These are phyloP conservation scores for Leptomonas seymouri DNA, from an alignment of 208 protist species.

Conservation along the genomic window DNA sequence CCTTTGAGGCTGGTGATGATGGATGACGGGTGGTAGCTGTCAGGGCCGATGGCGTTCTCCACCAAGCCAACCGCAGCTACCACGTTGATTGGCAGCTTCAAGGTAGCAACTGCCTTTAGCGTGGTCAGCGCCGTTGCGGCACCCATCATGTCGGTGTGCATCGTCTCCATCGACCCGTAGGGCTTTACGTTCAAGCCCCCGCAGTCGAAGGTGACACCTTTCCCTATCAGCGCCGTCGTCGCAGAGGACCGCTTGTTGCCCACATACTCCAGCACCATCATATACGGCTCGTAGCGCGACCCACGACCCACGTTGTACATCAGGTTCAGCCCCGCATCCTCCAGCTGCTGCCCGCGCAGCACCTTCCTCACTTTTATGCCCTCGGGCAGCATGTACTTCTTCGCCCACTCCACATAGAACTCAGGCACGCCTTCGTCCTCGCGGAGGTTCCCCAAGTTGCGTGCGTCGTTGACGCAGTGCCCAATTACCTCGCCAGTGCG, in stretches of 20 bases:
- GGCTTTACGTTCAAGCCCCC: slow-evolving; percentile 93
- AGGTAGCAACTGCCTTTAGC: slow-evolving; percentile 67
- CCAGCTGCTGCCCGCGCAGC: slow-evolving; percentile 55
- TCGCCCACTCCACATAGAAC: slow-evolving; percentile 79
- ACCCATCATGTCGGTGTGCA: slow-evolving; percentile 95
- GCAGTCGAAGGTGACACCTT: slow-evolving; percentile 93
- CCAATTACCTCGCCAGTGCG: slow-evolving; percentile 67
- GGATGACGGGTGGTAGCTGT: slow-evolving; percentile 79
- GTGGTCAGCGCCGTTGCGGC: slow-evolving; percentile 81
- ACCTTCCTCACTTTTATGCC: slow-evolving; percentile 66
- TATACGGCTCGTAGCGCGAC: slow-evolving; percentile 62
- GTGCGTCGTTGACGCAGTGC: slow-evolving; percentile 72
- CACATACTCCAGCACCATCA: slow-evolving; percentile 86
- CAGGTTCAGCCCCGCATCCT: slow-evolving; percentile 61
- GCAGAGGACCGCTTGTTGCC: slow-evolving; percentile 50
- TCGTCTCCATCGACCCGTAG: slow-evolving; percentile 89
- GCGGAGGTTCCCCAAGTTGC: slow-evolving; percentile 84
- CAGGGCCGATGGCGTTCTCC: slow-evolving; percentile 87
- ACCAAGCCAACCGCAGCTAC: slow-evolving; percentile 80
- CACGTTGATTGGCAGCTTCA: slow-evolving; percentile 78
- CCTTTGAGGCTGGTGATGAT: slow-evolving; percentile 86
- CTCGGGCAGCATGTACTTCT: slow-evolving; percentile 42
- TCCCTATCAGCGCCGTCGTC: slow-evolving; percentile 80
- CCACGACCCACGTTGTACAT: slow-evolving; percentile 87
- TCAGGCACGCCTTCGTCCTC: slow-evolving; percentile 81